Percentiles rank a stretch among this genome's conserved stretches.
These are phyloP conservation scores for Fusarium brachygibbosum DNA, from an alignment of 2,329 filamentous ascomycete species.

Conservation along the genomic window DNA sequence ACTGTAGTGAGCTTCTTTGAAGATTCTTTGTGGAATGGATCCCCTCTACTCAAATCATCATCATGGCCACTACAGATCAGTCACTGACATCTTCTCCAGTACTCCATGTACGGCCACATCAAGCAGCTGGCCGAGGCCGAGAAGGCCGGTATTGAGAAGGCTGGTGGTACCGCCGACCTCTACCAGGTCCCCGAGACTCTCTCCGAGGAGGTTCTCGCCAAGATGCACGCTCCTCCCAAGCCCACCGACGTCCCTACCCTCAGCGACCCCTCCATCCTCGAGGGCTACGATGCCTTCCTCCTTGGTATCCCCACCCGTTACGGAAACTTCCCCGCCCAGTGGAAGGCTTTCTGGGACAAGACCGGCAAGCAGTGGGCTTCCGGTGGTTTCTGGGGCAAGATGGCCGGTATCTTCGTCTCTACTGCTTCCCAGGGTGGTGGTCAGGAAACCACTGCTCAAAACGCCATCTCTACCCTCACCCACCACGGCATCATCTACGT, in stretches of 20 bases:
- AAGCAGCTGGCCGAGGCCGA: conserved; percentile 87
- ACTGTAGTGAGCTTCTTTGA: neutral
- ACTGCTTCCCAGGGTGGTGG: conserved; percentile 89
- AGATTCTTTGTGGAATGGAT: conserved; percentile 1
- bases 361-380: conserved; percentile 86
- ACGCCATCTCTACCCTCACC: conserved; percentile 84
- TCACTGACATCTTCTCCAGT: conserved; percentile 64
- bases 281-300: conserved; percentile 87
- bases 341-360: conserved; percentile 93
- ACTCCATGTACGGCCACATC: conserved; percentile 96
- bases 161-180: conserved; percentile 84
- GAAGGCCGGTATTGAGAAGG: conserved; percentile 88
- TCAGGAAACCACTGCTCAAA: conserved; percentile 89
- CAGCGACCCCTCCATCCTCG: conserved; percentile 69
- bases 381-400: conserved; percentile 87
- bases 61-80: neutral
- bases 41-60: conserved; percentile 3
- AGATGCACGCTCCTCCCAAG: conserved; percentile 93
- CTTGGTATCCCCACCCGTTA: conserved; percentile 96
- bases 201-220: conserved; percentile 80
- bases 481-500: conserved; percentile 98
- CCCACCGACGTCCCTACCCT: conserved; percentile 74
- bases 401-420: conserved; percentile 90
- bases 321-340: conserved; percentile 97
- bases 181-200: conserved; percentile 95